Conservation (phyloP, 352 stramenopile genomes). For the Globisporangium radiosum region DNA sequence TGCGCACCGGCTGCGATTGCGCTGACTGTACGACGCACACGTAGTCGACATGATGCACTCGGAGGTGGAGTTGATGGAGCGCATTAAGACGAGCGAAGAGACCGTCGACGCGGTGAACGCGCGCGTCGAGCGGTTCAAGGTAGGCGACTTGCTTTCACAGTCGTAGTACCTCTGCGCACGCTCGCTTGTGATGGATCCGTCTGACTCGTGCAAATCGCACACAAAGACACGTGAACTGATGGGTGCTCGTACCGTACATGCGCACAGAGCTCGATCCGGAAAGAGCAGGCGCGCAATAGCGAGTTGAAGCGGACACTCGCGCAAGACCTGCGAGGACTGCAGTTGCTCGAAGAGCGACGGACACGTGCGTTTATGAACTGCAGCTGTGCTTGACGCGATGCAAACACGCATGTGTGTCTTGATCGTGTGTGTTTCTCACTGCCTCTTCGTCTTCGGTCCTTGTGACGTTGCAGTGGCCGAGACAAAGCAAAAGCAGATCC, state of each 20-base stretch:
- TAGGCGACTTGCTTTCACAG: slow-evolving; percentile 3
- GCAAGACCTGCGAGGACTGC: slow-evolving; percentile 24
- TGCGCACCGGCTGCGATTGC: too few species aligned
- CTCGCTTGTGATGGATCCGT: too few species aligned
- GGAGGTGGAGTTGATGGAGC: slow-evolving; percentile 66
- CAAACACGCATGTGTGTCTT: too few species aligned
- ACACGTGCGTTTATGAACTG: slow-evolving; percentile 17
- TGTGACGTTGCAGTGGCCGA: slow-evolving; percentile 24
- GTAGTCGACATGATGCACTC: slow-evolving; percentile 77
- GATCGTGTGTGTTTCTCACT: too few species aligned
- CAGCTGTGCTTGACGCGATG: too few species aligned
- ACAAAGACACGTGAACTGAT: not conserved
- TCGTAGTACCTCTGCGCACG: too few species aligned
- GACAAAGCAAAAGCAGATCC: slow-evolving; percentile 32
- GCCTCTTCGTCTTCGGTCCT: too few species aligned
- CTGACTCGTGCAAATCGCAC: not conserved
- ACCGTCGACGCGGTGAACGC: slow-evolving; percentile 33
- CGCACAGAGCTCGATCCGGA: slow-evolving; percentile 30
- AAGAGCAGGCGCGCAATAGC: slow-evolving; percentile 35
- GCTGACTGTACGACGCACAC: not conserved
- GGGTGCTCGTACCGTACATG: not conserved
- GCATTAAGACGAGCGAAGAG: slow-evolving; percentile 58
- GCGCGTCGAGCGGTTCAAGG: slow-evolving; percentile 52
- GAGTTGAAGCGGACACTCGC: slow-evolving; percentile 21
- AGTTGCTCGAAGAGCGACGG: slow-evolving; percentile 36